Evolutionary conservation across 2,329 filamentous ascomycete genomes (phyloP).

Genomic region (Ophiostoma montium): DNA sequence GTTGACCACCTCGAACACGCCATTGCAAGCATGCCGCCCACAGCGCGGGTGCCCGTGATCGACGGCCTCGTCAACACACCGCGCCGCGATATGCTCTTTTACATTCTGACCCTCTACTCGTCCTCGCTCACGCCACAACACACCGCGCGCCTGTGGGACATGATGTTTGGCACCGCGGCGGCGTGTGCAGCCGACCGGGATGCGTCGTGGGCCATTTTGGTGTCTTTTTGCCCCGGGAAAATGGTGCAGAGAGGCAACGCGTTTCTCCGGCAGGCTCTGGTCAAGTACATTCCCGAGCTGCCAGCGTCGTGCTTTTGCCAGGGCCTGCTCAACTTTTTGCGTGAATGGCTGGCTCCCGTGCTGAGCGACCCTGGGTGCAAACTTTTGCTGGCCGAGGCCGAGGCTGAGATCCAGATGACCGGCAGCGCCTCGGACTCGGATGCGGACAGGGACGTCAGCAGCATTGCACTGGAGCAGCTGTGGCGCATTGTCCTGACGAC

Average conservation of each 20-base stretch:
- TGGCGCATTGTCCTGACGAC: slow-evolving; percentile 70
- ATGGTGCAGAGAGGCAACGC: slow-evolving; percentile 37
- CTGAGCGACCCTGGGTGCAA: slow-evolving; percentile 30
- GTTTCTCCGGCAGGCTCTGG: slow-evolving; percentile 40
- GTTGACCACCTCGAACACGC: slow-evolving; percentile 51
- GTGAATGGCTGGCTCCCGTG: slow-evolving; percentile 32
- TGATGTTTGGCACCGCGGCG: slow-evolving; percentile 52
- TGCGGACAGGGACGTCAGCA: slow-evolving; percentile 20
- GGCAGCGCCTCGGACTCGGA: slow-evolving; percentile 26
- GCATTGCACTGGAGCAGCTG: slow-evolving; percentile 50
- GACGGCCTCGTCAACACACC: slow-evolving; percentile 34
- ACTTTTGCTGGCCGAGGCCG: slow-evolving; percentile 30
- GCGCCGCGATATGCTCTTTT: slow-evolving; percentile 42
- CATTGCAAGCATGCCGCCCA: slow-evolving; percentile 18
- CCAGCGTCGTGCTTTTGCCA: slow-evolving; percentile 43
- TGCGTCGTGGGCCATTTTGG: slow-evolving; percentile 55
- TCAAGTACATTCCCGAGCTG: slow-evolving; percentile 42
- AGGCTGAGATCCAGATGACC: neutral
- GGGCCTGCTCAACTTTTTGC: slow-evolving; percentile 50
- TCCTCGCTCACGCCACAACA: slow-evolving; percentile 47
- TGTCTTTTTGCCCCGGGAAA: slow-evolving; percentile 27
- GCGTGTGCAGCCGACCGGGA: slow-evolving; percentile 46
- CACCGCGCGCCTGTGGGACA: slow-evolving; percentile 53
- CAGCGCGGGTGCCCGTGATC: slow-evolving; percentile 22
- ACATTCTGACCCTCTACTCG: slow-evolving; percentile 43